phyloP scores from a whole-genome alignment of 2,329 filamentous ascomycete species.

The Neonectria faginata region DNA sequence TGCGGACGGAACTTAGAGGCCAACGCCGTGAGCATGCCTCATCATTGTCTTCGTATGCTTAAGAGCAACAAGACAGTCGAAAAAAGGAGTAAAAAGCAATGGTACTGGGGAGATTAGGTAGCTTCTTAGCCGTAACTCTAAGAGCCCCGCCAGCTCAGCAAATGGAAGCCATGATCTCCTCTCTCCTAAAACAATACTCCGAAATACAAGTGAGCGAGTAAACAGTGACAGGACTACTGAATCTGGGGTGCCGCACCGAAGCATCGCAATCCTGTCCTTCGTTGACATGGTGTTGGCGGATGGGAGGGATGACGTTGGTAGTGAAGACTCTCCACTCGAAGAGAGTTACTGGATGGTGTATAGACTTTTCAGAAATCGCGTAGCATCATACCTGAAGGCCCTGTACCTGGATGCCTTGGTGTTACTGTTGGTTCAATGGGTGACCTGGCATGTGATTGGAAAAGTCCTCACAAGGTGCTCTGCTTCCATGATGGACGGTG shows the following conservation, averaged over 20 bases:
- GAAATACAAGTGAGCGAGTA: constrained; percentile 11
- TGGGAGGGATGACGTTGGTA: neutral
- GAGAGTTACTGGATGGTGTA: neutral
- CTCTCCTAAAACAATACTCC: constrained; percentile 29
- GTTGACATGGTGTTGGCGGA: neutral
- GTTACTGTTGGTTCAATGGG: neutral
- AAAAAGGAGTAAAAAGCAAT: constrained; percentile 45
- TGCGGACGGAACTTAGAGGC: constrained; percentile 35
- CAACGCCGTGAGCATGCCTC: constrained; percentile 32
- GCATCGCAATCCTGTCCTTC: neutral
- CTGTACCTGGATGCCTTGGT: neutral
- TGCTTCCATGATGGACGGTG: neutral
- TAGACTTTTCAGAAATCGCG: neutral
- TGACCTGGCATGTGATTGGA: neutral
- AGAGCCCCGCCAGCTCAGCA: constrained; percentile 39
- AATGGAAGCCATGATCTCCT: constrained; percentile 47
- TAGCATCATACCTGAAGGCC: neutral
- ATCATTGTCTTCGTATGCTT: constrained; percentile 32
- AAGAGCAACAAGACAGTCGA: constrained; percentile 36
- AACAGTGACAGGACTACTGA: neutral
- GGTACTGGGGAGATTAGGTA: constrained; percentile 41
- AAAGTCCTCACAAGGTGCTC: neutral
- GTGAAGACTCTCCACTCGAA: neutral
- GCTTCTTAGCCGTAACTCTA: constrained; percentile 42
- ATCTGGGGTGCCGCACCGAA: neutral